A percentile compares a stretch with the other conserved stretches of the same genome.
Conservation (phyloP, 106 monocot species). For the Allium sativum region DNA sequence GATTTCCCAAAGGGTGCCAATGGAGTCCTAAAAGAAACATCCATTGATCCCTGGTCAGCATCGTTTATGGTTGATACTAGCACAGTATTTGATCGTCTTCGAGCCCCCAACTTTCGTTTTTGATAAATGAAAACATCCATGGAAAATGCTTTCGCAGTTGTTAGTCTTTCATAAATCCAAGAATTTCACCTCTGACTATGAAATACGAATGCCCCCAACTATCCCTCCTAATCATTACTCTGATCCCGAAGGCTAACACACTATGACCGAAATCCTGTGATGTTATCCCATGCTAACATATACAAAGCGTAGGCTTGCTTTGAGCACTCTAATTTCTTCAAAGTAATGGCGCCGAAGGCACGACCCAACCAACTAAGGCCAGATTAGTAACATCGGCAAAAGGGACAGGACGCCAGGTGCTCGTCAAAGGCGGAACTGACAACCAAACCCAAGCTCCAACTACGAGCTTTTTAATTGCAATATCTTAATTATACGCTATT, state of each 20-base stretch:
- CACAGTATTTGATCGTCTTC: conserved; percentile 47
- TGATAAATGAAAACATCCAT: conserved; percentile 62
- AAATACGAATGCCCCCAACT: conserved; percentile 17
- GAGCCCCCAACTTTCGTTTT: conserved; percentile 54
- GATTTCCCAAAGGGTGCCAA: too few species aligned
- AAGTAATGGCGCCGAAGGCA: conserved; percentile 11
- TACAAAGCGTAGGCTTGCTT: conserved; percentile 14
- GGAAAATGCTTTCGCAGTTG: conserved; percentile 19
- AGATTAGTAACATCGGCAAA: conserved; percentile 1
- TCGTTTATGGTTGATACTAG: conserved; percentile 4
- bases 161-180: conserved; percentile 18
- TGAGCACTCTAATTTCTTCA: conserved; percentile 17
- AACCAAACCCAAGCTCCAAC: conserved; percentile 14
- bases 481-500: conserved; percentile 16
- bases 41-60: conserved; percentile 16
- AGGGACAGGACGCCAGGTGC: not conserved
- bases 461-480: conserved; percentile 21
- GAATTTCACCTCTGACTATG: conserved; percentile 19
- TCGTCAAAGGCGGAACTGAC: conserved; percentile 2
- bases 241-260: conserved; percentile 15
- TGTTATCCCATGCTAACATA: conserved; percentile 14
- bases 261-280: conserved; percentile 14
- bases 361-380: conserved; percentile 3
- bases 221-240: conserved; percentile 16
- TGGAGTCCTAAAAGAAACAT: conserved; percentile 59